phyloP scores from a whole-genome alignment of 305 asterid species.

The Fraxinus sp. region DNA sequence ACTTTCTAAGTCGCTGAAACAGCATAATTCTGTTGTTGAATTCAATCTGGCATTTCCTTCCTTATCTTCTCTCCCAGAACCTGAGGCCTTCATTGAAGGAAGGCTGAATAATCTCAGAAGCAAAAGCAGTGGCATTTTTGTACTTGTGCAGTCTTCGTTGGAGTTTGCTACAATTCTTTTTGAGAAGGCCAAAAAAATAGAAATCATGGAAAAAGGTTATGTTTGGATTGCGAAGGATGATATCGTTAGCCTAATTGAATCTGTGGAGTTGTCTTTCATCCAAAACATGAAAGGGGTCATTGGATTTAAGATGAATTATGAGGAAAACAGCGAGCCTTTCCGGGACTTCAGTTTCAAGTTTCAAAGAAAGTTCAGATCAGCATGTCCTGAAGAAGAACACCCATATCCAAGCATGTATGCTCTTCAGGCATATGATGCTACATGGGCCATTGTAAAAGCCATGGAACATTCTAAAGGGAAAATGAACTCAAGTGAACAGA shows the following conservation, averaged over 20 bases:
- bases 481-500: slow-evolving; percentile 14
- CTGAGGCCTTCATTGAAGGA: slow-evolving; percentile 21
- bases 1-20: slow-evolving; percentile 40
- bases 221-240: slow-evolving; percentile 62
- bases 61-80: slow-evolving; percentile 25
- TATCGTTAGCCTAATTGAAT: slow-evolving; percentile 49
- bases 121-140: slow-evolving; percentile 36
- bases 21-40: slow-evolving; percentile 40
- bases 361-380: slow-evolving; percentile 36
- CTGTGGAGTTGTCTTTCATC: slow-evolving; percentile 35
- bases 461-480: slow-evolving; percentile 21
- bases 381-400: slow-evolving; percentile 47
- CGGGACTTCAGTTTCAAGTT: slow-evolving; percentile 39
- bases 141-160: slow-evolving; percentile 39
- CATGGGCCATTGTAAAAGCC: slow-evolving; percentile 35
- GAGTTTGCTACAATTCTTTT: slow-evolving; percentile 48
- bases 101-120: slow-evolving; percentile 35
- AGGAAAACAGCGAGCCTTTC: slow-evolving; percentile 21
- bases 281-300: slow-evolving; percentile 59
- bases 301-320: slow-evolving; percentile 42
- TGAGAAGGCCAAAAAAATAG: slow-evolving; percentile 42
- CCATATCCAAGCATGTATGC: slow-evolving; percentile 48
- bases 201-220: slow-evolving; percentile 56
- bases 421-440: slow-evolving; percentile 57
- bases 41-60: slow-evolving; percentile 35